Evolutionary conservation across 495 filamentous ascomycete species (phyloP).

Genomic region (Sordaria brevicollis): DNA sequence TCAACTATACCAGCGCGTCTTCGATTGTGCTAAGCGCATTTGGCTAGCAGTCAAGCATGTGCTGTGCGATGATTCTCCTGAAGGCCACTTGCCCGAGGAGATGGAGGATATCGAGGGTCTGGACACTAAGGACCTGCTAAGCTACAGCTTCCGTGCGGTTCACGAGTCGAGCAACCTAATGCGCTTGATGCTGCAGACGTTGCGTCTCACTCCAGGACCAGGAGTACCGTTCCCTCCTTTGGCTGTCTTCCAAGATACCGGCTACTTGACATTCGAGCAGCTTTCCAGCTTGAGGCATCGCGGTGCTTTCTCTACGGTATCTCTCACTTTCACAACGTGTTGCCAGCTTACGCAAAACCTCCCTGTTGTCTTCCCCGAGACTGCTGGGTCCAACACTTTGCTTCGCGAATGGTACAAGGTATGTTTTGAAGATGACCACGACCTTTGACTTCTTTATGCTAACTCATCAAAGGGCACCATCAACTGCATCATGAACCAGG

Average conservation of each 20-base stretch:
- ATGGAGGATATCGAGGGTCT: constrained; percentile 55
- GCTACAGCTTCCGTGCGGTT: constrained; percentile 85
- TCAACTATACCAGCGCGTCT: constrained; percentile 43
- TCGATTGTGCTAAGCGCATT: constrained; percentile 47
- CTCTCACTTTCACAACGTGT: constrained; percentile 72
- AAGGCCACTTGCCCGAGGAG: constrained; percentile 71
- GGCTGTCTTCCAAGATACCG: constrained; percentile 45
- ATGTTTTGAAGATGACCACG: constrained; percentile 8
- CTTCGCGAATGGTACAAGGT: constrained; percentile 63
- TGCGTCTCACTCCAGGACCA: constrained; percentile 18
- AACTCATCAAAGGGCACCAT: constrained; percentile 41
- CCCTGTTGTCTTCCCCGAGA: constrained; percentile 20
- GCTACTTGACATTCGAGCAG: constrained; percentile 65
- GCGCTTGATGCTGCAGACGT: constrained; percentile 42
- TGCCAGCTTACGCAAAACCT: constrained; percentile 48
- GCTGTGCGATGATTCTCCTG: constrained; percentile 84
- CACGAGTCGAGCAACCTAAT: constrained; percentile 72
- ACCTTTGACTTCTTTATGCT: background rate
- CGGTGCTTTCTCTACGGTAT: constrained; percentile 88
- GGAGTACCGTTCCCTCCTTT: constrained; percentile 26
- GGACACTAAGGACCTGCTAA: constrained; percentile 76
- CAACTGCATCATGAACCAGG: constrained; percentile 54
- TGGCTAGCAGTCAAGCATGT: constrained; percentile 67
- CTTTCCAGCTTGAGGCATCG: constrained; percentile 76
- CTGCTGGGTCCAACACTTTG: constrained; percentile 27